Evolutionary conservation across 1,139 yeast genomes (phyloP).

Genomic region (Pichiaceae sp.): DNA sequence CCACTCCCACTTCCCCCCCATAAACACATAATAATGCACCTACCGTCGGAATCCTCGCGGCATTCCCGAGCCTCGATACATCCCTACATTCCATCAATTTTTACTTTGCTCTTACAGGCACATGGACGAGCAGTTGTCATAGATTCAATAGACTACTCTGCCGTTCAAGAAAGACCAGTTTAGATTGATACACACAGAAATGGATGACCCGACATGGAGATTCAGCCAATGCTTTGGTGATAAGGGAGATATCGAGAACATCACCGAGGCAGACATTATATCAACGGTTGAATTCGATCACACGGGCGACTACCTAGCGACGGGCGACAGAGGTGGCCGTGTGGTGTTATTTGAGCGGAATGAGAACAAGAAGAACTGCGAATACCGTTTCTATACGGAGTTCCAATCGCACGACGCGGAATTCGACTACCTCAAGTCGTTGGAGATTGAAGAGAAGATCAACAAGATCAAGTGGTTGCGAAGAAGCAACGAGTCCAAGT

Average conservation of each 20-base stretch:
- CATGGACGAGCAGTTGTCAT: not conserved
- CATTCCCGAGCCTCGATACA: too few species aligned
- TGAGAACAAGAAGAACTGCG: slow-evolving; percentile 74
- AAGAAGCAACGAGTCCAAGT: slow-evolving; percentile 81
- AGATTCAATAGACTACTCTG: not conserved
- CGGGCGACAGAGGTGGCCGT: slow-evolving; percentile 98
- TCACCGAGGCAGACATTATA: slow-evolving; percentile 96
- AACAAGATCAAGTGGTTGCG: slow-evolving; percentile 96
- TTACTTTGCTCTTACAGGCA: not conserved
- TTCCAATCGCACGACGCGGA: slow-evolving; percentile 99
- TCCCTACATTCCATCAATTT: not conserved
- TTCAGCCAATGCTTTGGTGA: slow-evolving; percentile 96
- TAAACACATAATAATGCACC: too few species aligned
- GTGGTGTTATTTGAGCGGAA: slow-evolving; percentile 93
- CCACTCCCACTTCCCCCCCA: too few species aligned
- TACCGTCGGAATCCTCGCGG: too few species aligned
- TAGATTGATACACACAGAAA: slow-evolving; percentile 2
- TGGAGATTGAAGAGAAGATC: slow-evolving; percentile 96
- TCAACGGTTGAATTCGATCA: slow-evolving; percentile 96
- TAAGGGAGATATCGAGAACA: slow-evolving; percentile 91
- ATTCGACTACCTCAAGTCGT: slow-evolving; percentile 89
- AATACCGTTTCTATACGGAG: slow-evolving; percentile 92
- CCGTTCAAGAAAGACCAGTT: not conserved
- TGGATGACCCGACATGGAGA: slow-evolving; percentile 39
- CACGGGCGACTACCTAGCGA: slow-evolving; percentile 90